Evolutionary conservation across 345 rosid genomes (phyloP), one percentile per base, ranked within the genome.

Genomic region (Chamaenerion angustifolium): DNA sequence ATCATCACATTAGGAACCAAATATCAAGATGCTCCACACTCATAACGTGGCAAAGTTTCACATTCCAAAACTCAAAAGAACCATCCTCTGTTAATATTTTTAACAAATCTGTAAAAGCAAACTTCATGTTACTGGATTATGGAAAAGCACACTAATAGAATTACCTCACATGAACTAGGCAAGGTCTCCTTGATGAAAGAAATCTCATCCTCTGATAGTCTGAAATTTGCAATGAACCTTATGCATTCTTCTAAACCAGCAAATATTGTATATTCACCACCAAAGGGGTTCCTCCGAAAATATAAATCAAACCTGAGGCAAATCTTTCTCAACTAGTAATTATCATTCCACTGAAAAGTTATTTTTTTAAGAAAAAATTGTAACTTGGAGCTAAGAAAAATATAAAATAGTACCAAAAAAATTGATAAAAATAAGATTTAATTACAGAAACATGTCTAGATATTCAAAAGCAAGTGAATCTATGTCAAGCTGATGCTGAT

Each of bases 161-260:
- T 57, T 68, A 86, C 96, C 95, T 93, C 96, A 52, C 81, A 82
- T 35, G 88, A 68, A 54, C 76, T 72, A 54, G 92, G 81, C 64
- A 93, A 64, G 17, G 67, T 66, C 18, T 77, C 62, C 56, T 71
- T 75, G n/a, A 93, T 61, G 47, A 85, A 93, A 54, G 76, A 62
- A 46, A 93, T 88, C 46, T 84, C 95, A 6, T 77, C 90, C 56
- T 88, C 78, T 0, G 58, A 65, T 42, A 93, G 58, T 58, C 67
- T 88, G 78, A 93, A 93, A 75, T 76, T 88, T 49, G 96, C 95
- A 19, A 93, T 71, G 48, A 93, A 72, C 67, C 76, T 77, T 21
- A 93, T 76, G 67, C 99, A 93, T 64, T 93, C 99, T 46, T 88
- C 99, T 56, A 93, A 74, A 43, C 99, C 96, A 45, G 99, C 96